Conservation (phyloP, 2,329 filamentous ascomycete genomes). For the Aspergillus versicolor region DNA sequence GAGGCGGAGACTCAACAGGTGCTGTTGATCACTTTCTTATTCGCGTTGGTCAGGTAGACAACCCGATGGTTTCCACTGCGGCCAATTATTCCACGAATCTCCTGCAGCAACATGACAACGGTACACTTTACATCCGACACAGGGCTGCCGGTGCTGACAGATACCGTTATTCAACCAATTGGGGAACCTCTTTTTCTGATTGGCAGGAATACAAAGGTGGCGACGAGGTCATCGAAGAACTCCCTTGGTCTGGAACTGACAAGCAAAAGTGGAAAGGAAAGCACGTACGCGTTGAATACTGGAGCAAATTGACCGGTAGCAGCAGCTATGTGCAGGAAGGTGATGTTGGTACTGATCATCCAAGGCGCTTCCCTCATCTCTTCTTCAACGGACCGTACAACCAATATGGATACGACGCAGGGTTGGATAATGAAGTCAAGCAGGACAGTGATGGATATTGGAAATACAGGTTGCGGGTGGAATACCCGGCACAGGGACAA, state of each 20-base stretch:
- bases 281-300: constrained; percentile 65
- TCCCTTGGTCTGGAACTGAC: constrained; percentile 59
- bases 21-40: constrained; percentile 62
- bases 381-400: constrained; percentile 64
- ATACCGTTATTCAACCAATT: constrained; percentile 63
- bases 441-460: constrained; percentile 53
- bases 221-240: constrained; percentile 48
- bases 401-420: constrained; percentile 63
- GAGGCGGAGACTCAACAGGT: constrained; percentile 47
- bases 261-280: constrained; percentile 61
- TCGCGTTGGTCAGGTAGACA: constrained; percentile 57
- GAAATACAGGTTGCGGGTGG: constrained; percentile 61
- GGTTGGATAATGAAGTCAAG: constrained; percentile 54
- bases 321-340: constrained; percentile 61
- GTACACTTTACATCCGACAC: constrained; percentile 54
- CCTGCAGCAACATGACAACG: constrained; percentile 46
- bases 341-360: constrained; percentile 47
- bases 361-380: constrained; percentile 60
- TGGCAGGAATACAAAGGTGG: constrained; percentile 59
- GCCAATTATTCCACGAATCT: constrained; percentile 61
- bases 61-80: constrained; percentile 60
- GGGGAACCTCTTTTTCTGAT: constrained; percentile 58
- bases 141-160: constrained; percentile 61
- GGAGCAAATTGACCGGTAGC: constrained; percentile 58
- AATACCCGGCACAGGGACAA: constrained; percentile 63